These are phyloP conservation scores for Chalciporus sp. DNA, from an alignment of 1,284 basidiomycete species.

Conservation along the genomic window DNA sequence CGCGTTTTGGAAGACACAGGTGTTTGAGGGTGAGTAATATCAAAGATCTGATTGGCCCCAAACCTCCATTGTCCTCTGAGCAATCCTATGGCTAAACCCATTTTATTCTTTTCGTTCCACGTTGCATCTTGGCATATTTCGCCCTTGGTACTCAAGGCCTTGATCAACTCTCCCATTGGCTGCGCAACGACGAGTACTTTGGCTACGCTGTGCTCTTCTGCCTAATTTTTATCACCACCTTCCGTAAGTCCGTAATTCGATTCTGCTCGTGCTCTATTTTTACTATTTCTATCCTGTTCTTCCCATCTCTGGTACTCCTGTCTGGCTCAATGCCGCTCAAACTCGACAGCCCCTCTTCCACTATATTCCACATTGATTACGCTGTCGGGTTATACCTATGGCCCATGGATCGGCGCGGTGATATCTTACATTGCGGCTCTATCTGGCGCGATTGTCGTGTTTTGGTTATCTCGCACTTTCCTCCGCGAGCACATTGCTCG, in stretches of 20 bases:
- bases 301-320: conserved; percentile 15
- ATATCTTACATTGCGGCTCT: conserved; percentile 87
- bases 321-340: conserved; percentile 21
- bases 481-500: conserved; percentile 69
- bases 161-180: conserved; percentile 72
- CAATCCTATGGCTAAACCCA: conserved; percentile 5
- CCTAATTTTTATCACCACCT: conserved; percentile 80
- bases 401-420: conserved; percentile 75
- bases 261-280: conserved; percentile 1
- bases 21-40: conserved; percentile 63
- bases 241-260: conserved; percentile 59
- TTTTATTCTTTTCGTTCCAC: background rate
- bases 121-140: background rate
- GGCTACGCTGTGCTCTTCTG: conserved; percentile 74
- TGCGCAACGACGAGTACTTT: conserved; percentile 64
- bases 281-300: conserved; percentile 8
- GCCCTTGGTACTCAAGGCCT: conserved; percentile 47
- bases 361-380: conserved; percentile 88
- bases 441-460: conserved; percentile 77
- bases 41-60: conserved; percentile 2
- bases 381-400: conserved; percentile 86
- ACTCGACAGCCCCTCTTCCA: conserved; percentile 68
- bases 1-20: conserved; percentile 70
- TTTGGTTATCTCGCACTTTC: conserved; percentile 72
- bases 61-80: background rate